These are phyloP conservation scores for Sarocladiaceae sp. DNA, from an alignment of 2,329 filamentous ascomycete genomes.

Conservation along the genomic window DNA sequence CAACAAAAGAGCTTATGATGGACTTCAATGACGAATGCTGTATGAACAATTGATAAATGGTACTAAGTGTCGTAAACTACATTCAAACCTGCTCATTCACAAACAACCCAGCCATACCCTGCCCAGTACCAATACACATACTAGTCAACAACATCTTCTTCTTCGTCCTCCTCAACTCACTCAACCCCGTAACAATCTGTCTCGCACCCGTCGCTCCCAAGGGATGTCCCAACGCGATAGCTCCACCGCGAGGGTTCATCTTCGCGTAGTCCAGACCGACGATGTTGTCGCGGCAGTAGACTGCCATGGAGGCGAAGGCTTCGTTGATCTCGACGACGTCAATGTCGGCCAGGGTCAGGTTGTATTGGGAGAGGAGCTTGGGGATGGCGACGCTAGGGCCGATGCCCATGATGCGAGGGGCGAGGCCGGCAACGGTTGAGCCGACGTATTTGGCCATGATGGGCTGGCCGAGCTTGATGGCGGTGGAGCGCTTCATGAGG, in stretches of 20 bases:
- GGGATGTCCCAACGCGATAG: conserved; percentile 79
- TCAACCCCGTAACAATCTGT: conserved; percentile 86
- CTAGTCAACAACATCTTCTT: conserved; percentile 90
- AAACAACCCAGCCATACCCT: conserved; percentile 65
- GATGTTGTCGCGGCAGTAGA: conserved; percentile 79
- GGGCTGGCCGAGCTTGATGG: conserved; percentile 80
- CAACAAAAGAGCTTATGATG: too few species aligned
- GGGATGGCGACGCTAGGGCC: conserved; percentile 69
- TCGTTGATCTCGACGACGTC: conserved; percentile 96
- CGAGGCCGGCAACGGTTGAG: conserved; percentile 82
- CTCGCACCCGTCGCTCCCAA: conserved; percentile 73
- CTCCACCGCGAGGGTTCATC: conserved; percentile 78
- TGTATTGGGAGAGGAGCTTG: conserved; percentile 80
- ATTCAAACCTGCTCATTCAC: conserved; percentile 49
- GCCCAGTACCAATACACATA: conserved; percentile 76
- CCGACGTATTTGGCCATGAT: conserved; percentile 94
- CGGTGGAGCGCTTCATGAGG: conserved; percentile 91
- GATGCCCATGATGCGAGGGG: conserved; percentile 96
- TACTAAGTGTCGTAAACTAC: too few species aligned
- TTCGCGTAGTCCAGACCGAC: conserved; percentile 69
- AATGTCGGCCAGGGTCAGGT: conserved; percentile 73
- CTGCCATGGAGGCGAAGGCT: conserved; percentile 96
- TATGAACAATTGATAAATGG: too few species aligned
- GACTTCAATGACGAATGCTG: too few species aligned
- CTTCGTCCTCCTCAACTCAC: conserved; percentile 76